A percentile compares a stretch with the other conserved stretches of the same genome.
Evolutionary conservation across 2,329 filamentous ascomycete species (phyloP).

Genomic region (Hymenoscyphus scutula): DNA sequence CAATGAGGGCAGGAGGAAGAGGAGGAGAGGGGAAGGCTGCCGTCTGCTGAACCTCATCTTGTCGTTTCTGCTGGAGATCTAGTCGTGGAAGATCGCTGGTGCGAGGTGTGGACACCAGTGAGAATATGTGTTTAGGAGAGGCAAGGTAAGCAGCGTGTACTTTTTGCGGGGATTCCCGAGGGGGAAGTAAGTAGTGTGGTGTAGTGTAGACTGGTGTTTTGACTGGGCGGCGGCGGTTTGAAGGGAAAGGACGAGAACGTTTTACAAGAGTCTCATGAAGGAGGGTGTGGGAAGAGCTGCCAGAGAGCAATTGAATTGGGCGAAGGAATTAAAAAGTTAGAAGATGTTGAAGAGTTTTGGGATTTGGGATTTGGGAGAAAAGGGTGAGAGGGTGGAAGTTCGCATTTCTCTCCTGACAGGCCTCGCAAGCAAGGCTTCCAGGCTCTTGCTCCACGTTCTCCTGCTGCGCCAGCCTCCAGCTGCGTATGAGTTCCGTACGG

Average conservation of each 20-base stretch:
- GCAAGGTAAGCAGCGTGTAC: neutral
- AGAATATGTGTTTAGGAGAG: neutral
- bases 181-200: neutral
- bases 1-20: conserved; percentile 59
- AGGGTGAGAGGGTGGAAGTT: neutral
- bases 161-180: conserved; percentile 3
- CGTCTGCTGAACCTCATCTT: conserved; percentile 58
- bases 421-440: neutral
- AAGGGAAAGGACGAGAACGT: neutral
- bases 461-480: neutral
- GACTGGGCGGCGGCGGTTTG: neutral
- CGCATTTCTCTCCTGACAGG: conserved; percentile 3
- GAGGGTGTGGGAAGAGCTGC: neutral
- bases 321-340: neutral
- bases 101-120: neutral
- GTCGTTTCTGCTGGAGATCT: conserved; percentile 17
- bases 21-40: conserved; percentile 51
- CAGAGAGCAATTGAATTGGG: conserved; percentile 5
- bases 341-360: neutral
- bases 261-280: neutral
- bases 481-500: too few species aligned
- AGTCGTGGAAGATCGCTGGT: neutral
- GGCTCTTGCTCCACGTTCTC: neutral
- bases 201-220: neutral
- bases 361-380: neutral